Percentiles rank a stretch among this genome's conserved stretches.
Conservation (phyloP, 2,329 filamentous ascomycete species). For the Sporothrix pallida region DNA sequence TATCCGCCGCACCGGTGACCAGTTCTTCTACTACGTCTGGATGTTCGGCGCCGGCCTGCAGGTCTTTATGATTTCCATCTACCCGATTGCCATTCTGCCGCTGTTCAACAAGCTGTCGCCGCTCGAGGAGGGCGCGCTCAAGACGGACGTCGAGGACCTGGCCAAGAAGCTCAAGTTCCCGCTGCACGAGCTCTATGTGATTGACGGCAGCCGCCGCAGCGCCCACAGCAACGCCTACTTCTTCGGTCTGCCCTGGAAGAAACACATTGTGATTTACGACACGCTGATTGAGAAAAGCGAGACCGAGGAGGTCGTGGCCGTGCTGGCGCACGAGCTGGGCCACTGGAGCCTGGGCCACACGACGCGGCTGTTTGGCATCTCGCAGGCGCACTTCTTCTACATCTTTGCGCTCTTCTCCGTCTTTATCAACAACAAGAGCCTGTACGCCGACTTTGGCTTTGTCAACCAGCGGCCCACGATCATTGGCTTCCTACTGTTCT, state of each 20-base stretch:
- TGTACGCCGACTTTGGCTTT: conserved; percentile 93
- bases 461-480: conserved; percentile 81
- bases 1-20: conserved; percentile 88
- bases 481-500: conserved; percentile 97
- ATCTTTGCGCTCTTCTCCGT: conserved; percentile 96
- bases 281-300: conserved; percentile 96
- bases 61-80: conserved; percentile 93
- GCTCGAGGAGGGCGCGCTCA: conserved; percentile 83
- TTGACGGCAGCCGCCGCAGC: conserved; percentile 87
- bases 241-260: conserved; percentile 98
- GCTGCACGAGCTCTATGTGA: conserved; percentile 90
- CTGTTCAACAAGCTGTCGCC: conserved; percentile 98
- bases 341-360: conserved; percentile 98
- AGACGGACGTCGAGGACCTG: conserved; percentile 83
- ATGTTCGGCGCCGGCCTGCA: conserved; percentile 87
- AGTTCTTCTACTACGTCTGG: conserved; percentile 99
- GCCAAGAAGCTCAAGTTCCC: conserved; percentile 88
- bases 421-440: conserved; percentile 92
- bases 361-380: conserved; percentile 85
- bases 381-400: conserved; percentile 93
- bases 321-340: conserved; percentile 92
- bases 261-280: conserved; percentile 99
- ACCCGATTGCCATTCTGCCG: conserved; percentile 90
- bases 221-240: conserved; percentile 92
- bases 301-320: conserved; percentile 89